Percentiles rank a stretch among this genome's conserved stretches.
Evolutionary conservation across 306 rosid species (phyloP).

Genomic region (Vigna reflexopilosa): DNA sequence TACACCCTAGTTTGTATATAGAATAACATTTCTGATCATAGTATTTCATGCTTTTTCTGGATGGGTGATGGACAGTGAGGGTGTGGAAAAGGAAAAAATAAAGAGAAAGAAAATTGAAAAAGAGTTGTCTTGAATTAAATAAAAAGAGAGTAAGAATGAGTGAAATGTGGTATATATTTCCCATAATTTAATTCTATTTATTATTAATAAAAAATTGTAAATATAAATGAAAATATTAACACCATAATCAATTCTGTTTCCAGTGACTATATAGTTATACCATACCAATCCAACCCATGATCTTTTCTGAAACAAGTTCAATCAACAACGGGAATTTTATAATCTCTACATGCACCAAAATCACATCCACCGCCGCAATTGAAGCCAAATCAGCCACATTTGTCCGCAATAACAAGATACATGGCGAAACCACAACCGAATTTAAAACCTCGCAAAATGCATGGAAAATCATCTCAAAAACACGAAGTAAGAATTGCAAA

Average conservation of each 20-base stretch:
- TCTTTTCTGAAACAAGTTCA: background rate
- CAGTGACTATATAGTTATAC: background rate
- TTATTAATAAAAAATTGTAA: too few relatives aligned
- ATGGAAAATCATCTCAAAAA: background rate
- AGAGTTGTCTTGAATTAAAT: too few relatives aligned
- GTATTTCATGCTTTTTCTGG: background rate
- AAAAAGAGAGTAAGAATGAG: too few relatives aligned
- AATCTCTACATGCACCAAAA: background rate
- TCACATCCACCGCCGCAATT: background rate
- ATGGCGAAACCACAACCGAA: background rate
- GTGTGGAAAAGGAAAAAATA: too few relatives aligned
- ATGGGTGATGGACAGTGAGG: too few relatives aligned
- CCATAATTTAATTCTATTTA: too few relatives aligned
- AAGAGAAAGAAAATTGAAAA: too few relatives aligned
- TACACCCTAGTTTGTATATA: background rate
- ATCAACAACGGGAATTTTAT: slow-evolving; percentile 7
- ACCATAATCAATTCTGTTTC: too few relatives aligned
- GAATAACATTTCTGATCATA: background rate
- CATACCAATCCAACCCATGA: background rate
- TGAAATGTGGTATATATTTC: too few relatives aligned
- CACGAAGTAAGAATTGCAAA: slow-evolving; percentile 39
- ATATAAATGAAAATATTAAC: too few relatives aligned
- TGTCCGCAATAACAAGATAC: background rate
- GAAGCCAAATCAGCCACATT: background rate
- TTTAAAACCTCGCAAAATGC: background rate